Evolutionary conservation across 768 basidiomycete species (phyloP), one percentile per base, ranked within the genome.

Genomic region (Leccinum olivaceopallidum): DNA sequence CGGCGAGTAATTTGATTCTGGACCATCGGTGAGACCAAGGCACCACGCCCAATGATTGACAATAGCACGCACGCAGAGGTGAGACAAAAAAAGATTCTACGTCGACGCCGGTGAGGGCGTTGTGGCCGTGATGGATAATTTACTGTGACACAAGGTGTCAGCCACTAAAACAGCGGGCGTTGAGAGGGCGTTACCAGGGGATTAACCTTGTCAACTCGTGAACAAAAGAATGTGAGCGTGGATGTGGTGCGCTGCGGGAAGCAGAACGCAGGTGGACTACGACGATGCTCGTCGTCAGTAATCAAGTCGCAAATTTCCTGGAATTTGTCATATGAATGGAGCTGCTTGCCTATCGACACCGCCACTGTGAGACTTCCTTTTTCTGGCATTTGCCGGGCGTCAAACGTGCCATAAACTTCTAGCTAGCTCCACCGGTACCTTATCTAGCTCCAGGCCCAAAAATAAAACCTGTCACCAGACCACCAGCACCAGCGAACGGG

Each of bases 251-350:
- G 47, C 51, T 28, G 56, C 32, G 49, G 32, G 34, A 44, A 53
- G 56, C 52, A 18, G 47, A 37, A 16, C 53, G 42, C 58, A 28
- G 63, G 28, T 55, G 56, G 56, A 56, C 39, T 54, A 37, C 10
- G 56, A 60, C 30, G 55, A 32, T 58, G 65, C 24, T 62, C 56
- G 67, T 58, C 62, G 67, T 65, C 62, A 32, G 56, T 28, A 59
- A 57, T 60, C 59, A 63, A 56, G 56, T 53, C 22, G 55, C 28
- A 70, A 69, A 65, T 68, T 65, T 65, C 34, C 44, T 3, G 18
- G 36, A 26, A 69, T 68, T 69, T 70, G 68, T 70, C 63, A 64
- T 69, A 63, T 36, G 49, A 59, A 50, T 67, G 61, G 68, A 49
- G 63, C 59, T 7, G 26, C 30, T 53, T 32, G 12, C 39, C 34